phyloP scores from a whole-genome alignment of 2,329 filamentous ascomycete species.

The Xenoacremonium recifei region DNA sequence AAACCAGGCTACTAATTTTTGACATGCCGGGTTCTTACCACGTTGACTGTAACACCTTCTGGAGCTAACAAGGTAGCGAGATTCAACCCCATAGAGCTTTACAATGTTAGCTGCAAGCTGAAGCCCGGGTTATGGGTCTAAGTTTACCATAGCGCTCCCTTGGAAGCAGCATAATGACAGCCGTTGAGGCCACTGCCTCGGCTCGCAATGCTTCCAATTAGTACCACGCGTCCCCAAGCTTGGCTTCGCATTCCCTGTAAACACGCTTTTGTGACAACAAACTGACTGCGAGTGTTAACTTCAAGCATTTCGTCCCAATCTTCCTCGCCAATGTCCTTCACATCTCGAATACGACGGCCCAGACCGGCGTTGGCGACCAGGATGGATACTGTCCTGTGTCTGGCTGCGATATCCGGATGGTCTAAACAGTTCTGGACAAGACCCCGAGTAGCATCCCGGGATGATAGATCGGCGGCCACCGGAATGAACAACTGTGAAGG shows the following conservation, averaged over 20 bases:
- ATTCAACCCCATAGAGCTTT: slow-evolving; percentile 35
- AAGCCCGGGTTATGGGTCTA: no score
- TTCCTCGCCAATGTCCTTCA: slow-evolving; percentile 31
- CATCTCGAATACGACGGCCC: slow-evolving; percentile 32
- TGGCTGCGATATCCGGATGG: slow-evolving; percentile 7
- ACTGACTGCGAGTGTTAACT: slow-evolving; percentile 32
- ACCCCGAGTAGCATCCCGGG: slow-evolving; percentile 15
- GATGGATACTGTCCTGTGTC: slow-evolving; percentile 6
- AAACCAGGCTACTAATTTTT: neutral
- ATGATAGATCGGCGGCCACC: slow-evolving; percentile 26
- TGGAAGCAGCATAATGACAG: slow-evolving; percentile 34
- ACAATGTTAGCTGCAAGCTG: no score
- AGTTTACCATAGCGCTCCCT: slow-evolving; percentile 27
- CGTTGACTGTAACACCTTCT: slow-evolving; percentile 34
- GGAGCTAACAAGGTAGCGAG: slow-evolving; percentile 30
- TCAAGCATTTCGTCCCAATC: slow-evolving; percentile 38
- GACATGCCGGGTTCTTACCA: slow-evolving; percentile 15
- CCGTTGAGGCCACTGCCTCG: slow-evolving; percentile 33
- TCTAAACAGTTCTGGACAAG: slow-evolving; percentile 4
- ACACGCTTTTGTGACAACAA: slow-evolving; percentile 32
- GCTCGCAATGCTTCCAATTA: slow-evolving; percentile 33
- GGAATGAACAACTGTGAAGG: slow-evolving; percentile 27
- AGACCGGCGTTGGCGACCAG: slow-evolving; percentile 17
- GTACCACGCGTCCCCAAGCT: slow-evolving; percentile 30
- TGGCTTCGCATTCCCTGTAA: slow-evolving; percentile 30